These are phyloP conservation scores for Diaporthe citri DNA, from an alignment of 2,329 filamentous ascomycete genomes.

Conservation along the genomic window DNA sequence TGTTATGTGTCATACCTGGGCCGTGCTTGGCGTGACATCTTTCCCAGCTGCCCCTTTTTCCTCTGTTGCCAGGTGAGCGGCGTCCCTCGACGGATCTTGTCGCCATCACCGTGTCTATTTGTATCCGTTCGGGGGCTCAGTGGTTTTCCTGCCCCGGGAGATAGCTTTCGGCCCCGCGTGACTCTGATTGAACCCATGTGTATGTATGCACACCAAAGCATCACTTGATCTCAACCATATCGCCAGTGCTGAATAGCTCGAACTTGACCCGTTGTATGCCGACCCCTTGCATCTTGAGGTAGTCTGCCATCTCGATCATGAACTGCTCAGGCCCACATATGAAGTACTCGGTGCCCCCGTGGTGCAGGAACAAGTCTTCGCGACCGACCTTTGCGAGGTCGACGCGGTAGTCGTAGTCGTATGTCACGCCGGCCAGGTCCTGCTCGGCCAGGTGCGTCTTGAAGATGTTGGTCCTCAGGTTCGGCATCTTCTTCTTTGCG, in stretches of 20 bases:
- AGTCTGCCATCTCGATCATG: constrained; percentile 63
- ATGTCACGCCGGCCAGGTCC: constrained; percentile 58
- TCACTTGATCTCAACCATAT: constrained; percentile 48
- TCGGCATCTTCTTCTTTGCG: constrained; percentile 53
- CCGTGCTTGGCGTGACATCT: neutral
- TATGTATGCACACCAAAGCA: neutral
- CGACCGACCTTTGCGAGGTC: constrained; percentile 60
- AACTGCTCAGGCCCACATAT: constrained; percentile 68
- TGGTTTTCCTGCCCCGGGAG: neutral
- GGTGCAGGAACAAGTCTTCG: constrained; percentile 59
- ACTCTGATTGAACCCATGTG: neutral
- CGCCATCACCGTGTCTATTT: neutral
- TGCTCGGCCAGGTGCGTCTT: constrained; percentile 60
- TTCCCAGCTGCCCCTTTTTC: neutral
- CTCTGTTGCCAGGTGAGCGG: neutral
- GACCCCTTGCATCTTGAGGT: constrained; percentile 57
- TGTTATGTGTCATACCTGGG: neutral
- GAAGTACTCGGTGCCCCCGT: constrained; percentile 64
- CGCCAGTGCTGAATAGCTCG: constrained; percentile 62
- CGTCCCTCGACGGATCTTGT: neutral
- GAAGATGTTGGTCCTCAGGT: constrained; percentile 61
- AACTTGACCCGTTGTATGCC: constrained; percentile 55
- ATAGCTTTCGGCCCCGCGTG: neutral
- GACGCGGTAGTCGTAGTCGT: constrained; percentile 59
- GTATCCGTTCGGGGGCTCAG: too few species aligned